phyloP scores from a whole-genome alignment of 495 filamentous ascomycete species.

The Cercophora scortea region DNA sequence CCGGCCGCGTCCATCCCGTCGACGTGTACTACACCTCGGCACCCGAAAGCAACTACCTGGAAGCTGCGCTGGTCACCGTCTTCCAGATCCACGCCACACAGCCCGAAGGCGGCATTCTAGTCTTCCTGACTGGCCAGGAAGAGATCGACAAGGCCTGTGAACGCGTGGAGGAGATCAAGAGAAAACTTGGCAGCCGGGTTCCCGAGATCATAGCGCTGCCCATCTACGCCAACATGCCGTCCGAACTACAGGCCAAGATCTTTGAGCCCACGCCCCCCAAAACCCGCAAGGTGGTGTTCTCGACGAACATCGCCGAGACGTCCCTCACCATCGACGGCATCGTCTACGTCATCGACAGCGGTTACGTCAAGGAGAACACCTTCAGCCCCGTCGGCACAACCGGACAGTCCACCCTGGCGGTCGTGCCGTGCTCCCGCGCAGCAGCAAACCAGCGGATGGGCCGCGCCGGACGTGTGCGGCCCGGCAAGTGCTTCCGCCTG shows the following conservation, averaged over 20 bases:
- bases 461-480: slow-evolving; percentile 84
- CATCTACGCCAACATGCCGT: slow-evolving; percentile 83
- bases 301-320: slow-evolving; percentile 88
- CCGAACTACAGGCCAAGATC: slow-evolving; percentile 78
- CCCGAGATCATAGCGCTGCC: slow-evolving; percentile 80
- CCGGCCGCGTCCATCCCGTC: slow-evolving; percentile 82
- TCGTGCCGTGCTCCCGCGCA: slow-evolving; percentile 88
- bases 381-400: slow-evolving; percentile 73
- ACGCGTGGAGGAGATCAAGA: slow-evolving; percentile 69
- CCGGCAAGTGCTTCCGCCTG: slow-evolving; percentile 89
- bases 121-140: slow-evolving; percentile 85
- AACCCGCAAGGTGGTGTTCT: slow-evolving; percentile 77
- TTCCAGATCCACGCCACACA: slow-evolving; percentile 95
- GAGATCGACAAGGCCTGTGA: slow-evolving; percentile 83
- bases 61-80: slow-evolving; percentile 83
- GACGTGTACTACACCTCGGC: slow-evolving; percentile 89
- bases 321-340: slow-evolving; percentile 85
- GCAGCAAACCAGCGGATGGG: slow-evolving; percentile 90
- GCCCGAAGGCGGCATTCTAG: slow-evolving; percentile 78
- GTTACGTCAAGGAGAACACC: slow-evolving; percentile 92
- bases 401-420: slow-evolving; percentile 85
- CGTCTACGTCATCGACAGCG: slow-evolving; percentile 85
- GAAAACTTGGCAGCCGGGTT: slow-evolving; percentile 75
- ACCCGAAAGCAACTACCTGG: slow-evolving; percentile 91
- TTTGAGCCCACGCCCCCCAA: slow-evolving; percentile 80